These are phyloP conservation scores for Pholiota adiposa DNA, from an alignment of 1,284 basidiomycete species.

Conservation along the genomic window DNA sequence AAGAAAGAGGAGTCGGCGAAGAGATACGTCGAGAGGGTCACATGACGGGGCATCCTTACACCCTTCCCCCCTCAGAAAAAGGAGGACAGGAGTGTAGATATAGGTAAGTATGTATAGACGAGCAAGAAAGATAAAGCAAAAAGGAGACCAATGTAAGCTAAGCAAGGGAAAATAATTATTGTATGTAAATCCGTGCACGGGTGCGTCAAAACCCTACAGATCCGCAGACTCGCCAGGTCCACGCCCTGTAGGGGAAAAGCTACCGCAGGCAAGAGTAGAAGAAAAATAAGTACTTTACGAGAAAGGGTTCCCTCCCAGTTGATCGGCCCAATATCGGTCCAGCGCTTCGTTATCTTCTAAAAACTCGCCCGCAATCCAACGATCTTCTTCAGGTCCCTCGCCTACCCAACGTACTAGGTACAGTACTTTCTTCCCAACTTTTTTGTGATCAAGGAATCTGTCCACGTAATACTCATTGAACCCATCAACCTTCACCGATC, in stretches of 20 bases:
- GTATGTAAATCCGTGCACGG: constrained; percentile 2
- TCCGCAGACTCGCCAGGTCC: too few relatives aligned
- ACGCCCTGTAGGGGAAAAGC: constrained; percentile 5
- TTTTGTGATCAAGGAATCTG: constrained; percentile 24
- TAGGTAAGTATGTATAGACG: background rate
- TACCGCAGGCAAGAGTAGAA: constrained; percentile 7
- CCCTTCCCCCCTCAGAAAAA: background rate
- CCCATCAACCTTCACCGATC: constrained; percentile 17
- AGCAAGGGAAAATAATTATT: too few relatives aligned
- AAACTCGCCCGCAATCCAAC: constrained; percentile 24
- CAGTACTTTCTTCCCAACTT: constrained; percentile 8
- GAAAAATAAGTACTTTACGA: background rate
- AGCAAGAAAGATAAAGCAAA: background rate
- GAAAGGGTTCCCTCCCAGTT: background rate
- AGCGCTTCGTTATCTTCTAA: constrained; percentile 27
- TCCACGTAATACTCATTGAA: constrained; percentile 26
- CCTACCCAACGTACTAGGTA: constrained; percentile 27
- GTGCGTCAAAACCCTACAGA: constrained; percentile 13
- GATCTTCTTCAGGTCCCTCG: constrained; percentile 24
- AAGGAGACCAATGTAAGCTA: background rate
- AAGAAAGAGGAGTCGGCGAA: too few relatives aligned
- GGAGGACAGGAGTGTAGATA: too few relatives aligned
- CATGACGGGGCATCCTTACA: background rate
- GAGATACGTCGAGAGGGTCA: too few relatives aligned
- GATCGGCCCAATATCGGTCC: constrained; percentile 20